Conservation (phyloP, 257 asterid species). For the Scutellaria barbata region DNA sequence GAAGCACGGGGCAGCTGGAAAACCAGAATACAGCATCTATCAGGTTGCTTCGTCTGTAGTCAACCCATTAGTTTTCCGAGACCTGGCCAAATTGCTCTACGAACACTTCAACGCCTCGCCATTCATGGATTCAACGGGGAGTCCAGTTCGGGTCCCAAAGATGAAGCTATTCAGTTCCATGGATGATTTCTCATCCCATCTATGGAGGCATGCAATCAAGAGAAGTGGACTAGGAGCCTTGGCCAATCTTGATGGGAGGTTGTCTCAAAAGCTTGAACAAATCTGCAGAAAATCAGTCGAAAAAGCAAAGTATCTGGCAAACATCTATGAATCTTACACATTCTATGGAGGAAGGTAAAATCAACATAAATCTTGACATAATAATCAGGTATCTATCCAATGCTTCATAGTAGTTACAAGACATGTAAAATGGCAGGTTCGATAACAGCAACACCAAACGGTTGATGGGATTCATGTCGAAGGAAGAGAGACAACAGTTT, state of each 20-base stretch:
- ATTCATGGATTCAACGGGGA: slow-evolving; percentile 70
- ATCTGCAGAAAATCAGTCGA: slow-evolving; percentile 85
- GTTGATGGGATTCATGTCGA: slow-evolving; percentile 75
- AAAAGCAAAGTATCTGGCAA: slow-evolving; percentile 84
- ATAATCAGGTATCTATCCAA: not conserved
- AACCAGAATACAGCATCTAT: slow-evolving; percentile 45
- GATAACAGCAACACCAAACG: slow-evolving; percentile 85
- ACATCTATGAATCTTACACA: slow-evolving; percentile 81
- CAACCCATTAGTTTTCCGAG: slow-evolving; percentile 77
- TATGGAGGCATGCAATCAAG: slow-evolving; percentile 70
- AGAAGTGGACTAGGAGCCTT: slow-evolving; percentile 57
- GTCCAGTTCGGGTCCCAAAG: slow-evolving; percentile 65
- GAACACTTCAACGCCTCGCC: slow-evolving; percentile 78
- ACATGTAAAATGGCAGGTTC: slow-evolving; percentile 58
- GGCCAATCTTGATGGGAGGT: slow-evolving; percentile 56
- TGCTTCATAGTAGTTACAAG: slow-evolving; percentile 22
- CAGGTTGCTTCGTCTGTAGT: slow-evolving; percentile 87
- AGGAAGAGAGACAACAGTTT: slow-evolving; percentile 70
- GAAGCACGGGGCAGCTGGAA: slow-evolving; percentile 76
- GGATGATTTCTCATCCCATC: slow-evolving; percentile 86
- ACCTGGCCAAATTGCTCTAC: slow-evolving; percentile 65
- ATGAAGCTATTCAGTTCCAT: slow-evolving; percentile 83
- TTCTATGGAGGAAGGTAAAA: slow-evolving; percentile 89
- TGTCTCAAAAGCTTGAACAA: slow-evolving; percentile 60
- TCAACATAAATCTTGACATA: not conserved